Base-by-base conservation (phyloP, 2,329 filamentous ascomycete genomes). In the Fusarium liriodendri region DNA sequence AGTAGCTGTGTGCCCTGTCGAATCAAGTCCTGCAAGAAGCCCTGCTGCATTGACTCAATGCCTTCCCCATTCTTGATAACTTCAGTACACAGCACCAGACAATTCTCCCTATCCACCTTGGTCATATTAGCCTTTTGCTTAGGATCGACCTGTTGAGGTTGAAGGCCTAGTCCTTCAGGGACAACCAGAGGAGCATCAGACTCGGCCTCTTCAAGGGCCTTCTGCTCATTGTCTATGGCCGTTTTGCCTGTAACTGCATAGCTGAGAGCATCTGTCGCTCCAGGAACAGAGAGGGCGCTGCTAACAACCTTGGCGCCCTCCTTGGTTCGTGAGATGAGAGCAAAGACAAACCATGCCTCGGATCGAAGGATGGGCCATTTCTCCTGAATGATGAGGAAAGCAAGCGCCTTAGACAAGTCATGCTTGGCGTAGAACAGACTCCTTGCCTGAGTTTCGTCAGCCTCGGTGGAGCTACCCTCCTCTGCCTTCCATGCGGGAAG, bases 301-400 rank as follows among this genome's bases (percentile, higher is more conserved):
- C 84, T 74, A 20, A 89, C 85, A 13, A 87, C 80, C 2, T 79
- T 75, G 2, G 87, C 86, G 9, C 89, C 89, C 38, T 88, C 86
- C 2, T 77, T 65, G 2, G 86, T 85, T 32, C 89, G 85, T 45
- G 86, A 86, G 85, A 92, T 89, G 37, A 92, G 84, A 3, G 90
- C 90, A 61, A 91, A 85, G 7, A 90, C 86, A 71, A 92, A 92
- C 86, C 90, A 89, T 4, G 87, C 85, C 77, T 92, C 90, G 42
- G 89, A 90, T 20, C 88, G 85, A 3, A 92, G 82, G 2, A 87
- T 84, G 0, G 89, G 88, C 85, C 89, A 92, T 72, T 89, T 90
- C 4, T 80, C 82, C 76, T 92, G 90, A 2, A 83, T 86, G 27
- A 90, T 82, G 29, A 92, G 84, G 73, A 87, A 89, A 1, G 84